Percentiles rank a stretch among this genome's conserved stretches.
Evolutionary conservation across 192 early-diverging fungal genomes (phyloP).

Genomic region (Coemansia sp.): DNA sequence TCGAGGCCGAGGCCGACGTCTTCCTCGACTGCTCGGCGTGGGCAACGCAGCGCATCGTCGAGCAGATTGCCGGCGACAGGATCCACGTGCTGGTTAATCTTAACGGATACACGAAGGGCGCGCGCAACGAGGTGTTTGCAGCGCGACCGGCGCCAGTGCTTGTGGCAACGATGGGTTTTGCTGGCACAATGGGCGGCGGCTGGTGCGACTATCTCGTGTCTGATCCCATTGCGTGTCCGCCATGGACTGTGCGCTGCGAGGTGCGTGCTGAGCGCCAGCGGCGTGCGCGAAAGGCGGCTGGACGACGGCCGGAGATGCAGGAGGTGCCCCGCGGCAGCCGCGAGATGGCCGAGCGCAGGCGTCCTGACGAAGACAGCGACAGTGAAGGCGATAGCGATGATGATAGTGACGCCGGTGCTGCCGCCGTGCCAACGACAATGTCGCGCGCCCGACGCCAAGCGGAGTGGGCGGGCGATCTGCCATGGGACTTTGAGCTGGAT

Average conservation of each 20-base stretch:
- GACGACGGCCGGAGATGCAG: constrained; percentile 30
- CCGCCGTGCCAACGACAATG: constrained; percentile 9
- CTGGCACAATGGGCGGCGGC: constrained; percentile 83
- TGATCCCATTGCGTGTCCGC: constrained; percentile 74
- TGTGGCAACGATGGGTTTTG: constrained; percentile 91
- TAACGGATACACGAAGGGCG: constrained; percentile 97
- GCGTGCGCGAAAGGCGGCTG: constrained; percentile 5
- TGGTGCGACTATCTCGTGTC: constrained; percentile 85
- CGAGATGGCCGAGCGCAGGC: constrained; percentile 32
- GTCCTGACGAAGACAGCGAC: not conserved
- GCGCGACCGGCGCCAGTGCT: constrained; percentile 87
- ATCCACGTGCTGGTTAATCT: constrained; percentile 91
- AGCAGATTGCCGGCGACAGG: constrained; percentile 69
- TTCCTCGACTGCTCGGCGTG: constrained; percentile 78
- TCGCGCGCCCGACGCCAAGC: constrained; percentile 17
- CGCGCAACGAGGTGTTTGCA: constrained; percentile 91
- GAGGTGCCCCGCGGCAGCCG: constrained; percentile 15
- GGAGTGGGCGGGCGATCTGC: constrained; percentile 59
- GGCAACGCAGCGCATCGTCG: constrained; percentile 74
- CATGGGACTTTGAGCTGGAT: constrained; percentile 51
- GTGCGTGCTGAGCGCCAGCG: constrained; percentile 50
- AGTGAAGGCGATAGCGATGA: not conserved
- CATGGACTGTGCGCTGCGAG: constrained; percentile 65
- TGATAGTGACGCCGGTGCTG: not conserved
- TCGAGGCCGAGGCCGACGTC: constrained; percentile 74